These are phyloP conservation scores for Melaleuca alternifolia DNA, from an alignment of 345 rosid species.

Conservation along the genomic window DNA sequence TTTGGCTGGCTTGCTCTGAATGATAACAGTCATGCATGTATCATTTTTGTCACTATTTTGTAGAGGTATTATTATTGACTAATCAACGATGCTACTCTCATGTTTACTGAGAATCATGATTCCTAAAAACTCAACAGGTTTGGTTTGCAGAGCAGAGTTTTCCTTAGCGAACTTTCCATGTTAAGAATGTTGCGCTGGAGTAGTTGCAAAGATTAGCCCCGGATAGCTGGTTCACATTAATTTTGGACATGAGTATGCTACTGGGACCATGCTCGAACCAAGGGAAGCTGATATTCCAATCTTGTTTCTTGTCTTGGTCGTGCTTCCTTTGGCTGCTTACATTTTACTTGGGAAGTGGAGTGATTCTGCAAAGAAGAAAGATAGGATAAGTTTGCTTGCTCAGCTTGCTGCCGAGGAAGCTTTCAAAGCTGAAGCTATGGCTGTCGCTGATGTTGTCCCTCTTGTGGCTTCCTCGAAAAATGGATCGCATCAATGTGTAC, in stretches of 20 bases:
- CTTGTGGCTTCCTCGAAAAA: conserved; percentile 24
- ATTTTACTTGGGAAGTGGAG: conserved; percentile 82
- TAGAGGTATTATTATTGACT: neutral
- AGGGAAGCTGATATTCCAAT: conserved; percentile 76
- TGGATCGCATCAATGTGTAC: conserved; percentile 56
- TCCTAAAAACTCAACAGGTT: neutral
- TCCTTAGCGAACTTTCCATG: neutral
- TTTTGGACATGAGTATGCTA: conserved; percentile 66
- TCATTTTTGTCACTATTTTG: neutral
- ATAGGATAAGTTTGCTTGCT: conserved; percentile 49
- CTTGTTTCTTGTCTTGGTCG: conserved; percentile 72
- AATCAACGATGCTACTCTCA: neutral
- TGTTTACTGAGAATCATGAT: neutral
- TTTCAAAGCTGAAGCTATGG: conserved; percentile 38
- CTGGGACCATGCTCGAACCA: conserved; percentile 87
- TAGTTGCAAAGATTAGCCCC: neutral
- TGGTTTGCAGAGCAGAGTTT: neutral
- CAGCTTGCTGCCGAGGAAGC: conserved; percentile 80
- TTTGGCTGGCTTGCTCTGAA: neutral
- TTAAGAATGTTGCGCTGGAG: neutral
- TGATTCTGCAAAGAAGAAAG: conserved; percentile 53
- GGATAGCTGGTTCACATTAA: neutral
- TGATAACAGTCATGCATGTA: neutral
- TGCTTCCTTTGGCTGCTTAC: conserved; percentile 72
- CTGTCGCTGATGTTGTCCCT: conserved; percentile 29